phyloP scores from a whole-genome alignment of 441 rosid species.

The Metrosideros polymorpha region DNA sequence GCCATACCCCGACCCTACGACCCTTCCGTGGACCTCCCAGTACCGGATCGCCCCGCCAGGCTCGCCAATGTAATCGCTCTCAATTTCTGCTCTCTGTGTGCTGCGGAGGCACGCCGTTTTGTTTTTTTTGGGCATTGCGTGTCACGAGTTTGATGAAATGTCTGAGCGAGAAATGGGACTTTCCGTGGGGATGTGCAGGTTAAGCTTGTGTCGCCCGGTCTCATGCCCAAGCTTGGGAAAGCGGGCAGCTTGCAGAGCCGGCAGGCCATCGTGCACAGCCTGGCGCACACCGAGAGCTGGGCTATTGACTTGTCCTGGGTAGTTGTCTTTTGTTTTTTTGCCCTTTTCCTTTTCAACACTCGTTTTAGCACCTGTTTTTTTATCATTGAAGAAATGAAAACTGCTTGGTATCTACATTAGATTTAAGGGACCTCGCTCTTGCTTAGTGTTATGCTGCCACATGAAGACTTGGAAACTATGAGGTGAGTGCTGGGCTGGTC shows the following conservation, averaged over 20 bases:
- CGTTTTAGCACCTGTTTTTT: neutral
- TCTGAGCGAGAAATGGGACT: neutral
- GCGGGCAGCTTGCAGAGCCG: constrained; percentile 91
- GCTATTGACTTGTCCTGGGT: constrained; percentile 94
- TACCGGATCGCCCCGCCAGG: constrained; percentile 75
- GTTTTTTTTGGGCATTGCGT: neutral
- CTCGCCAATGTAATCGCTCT: constrained; percentile 35
- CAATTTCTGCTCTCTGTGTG: neutral
- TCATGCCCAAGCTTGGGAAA: constrained; percentile 92
- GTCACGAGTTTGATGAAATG: constrained; percentile 11
- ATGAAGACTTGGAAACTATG: neutral
- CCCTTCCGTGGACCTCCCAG: constrained; percentile 39
- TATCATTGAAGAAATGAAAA: neutral
- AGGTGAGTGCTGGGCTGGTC: neutral
- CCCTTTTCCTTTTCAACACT: neutral
- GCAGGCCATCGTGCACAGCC: constrained; percentile 88
- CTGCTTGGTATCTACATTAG: neutral
- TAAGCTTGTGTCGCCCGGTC: constrained; percentile 74
- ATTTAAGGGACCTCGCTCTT: neutral
- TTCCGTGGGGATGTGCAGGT: constrained; percentile 25
- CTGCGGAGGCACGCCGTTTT: neutral
- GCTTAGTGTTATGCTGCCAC: neutral
- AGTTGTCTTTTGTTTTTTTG: neutral
- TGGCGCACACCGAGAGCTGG: constrained; percentile 88
- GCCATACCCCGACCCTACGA: constrained; percentile 39